These are phyloP conservation scores for Cicer arietinum DNA, from an alignment of 306 rosid genomes.

Conservation along the genomic window DNA sequence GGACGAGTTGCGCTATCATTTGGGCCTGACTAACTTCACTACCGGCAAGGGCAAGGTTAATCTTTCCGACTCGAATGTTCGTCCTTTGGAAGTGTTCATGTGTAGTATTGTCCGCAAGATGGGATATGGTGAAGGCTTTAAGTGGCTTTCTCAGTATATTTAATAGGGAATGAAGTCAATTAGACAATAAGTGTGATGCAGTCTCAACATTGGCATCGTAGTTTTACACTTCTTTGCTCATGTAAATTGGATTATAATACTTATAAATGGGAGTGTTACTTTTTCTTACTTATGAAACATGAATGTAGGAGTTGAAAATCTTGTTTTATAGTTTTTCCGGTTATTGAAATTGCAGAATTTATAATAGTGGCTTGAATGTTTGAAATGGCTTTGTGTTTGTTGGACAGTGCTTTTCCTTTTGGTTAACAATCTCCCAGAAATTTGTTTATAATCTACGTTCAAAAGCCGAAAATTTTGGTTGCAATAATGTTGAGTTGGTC, in stretches of 20 bases:
- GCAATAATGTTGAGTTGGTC: neutral
- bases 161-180: conserved; percentile 50
- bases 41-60: conserved; percentile 83
- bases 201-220: conserved; percentile 42
- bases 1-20: conserved; percentile 68
- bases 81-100: conserved; percentile 88
- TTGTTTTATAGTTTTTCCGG: conserved; percentile 40
- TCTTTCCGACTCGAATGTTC: conserved; percentile 65
- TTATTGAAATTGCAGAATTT: conserved; percentile 41
- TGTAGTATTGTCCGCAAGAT: conserved; percentile 90
- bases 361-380: conserved; percentile 43
- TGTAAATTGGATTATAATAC: conserved; percentile 56
- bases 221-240: conserved; percentile 27
- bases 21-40: conserved; percentile 76
- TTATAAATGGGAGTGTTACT: conserved; percentile 41
- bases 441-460: neutral
- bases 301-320: conserved; percentile 3
- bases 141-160: conserved; percentile 89
- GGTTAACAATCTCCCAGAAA: neutral
- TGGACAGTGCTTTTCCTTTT: conserved; percentile 1
- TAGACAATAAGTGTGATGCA: conserved; percentile 37
- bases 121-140: conserved; percentile 90
- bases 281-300: conserved; percentile 43
- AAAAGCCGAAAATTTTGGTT: neutral
- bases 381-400: conserved; percentile 1